These are phyloP conservation scores for Besnoitia besnoiti DNA, from an alignment of 169 alveolate genomes.

Conservation along the genomic window DNA sequence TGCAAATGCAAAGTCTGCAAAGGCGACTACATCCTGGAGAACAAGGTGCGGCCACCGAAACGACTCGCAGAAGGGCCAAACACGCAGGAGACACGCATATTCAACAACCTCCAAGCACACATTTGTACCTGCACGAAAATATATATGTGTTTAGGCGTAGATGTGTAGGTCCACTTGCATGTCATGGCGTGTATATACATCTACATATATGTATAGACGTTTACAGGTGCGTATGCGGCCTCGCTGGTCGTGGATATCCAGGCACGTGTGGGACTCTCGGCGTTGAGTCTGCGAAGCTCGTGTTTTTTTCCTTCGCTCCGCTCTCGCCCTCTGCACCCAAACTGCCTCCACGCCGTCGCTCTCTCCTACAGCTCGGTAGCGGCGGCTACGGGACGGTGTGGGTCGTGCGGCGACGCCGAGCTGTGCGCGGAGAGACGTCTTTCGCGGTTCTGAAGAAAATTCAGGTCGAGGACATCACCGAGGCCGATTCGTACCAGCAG, in stretches of 20 bases:
- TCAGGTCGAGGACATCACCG: conserved; percentile 49
- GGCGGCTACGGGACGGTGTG: conserved; percentile 70
- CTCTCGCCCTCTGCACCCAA: not conserved
- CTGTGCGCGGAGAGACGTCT: not conserved
- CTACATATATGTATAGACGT: not conserved
- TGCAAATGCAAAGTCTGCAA: conserved; percentile 61
- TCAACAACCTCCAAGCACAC: not conserved
- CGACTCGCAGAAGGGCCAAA: not conserved
- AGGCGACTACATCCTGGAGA: conserved; percentile 38
- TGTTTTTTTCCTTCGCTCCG: not conserved
- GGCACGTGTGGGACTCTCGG: not conserved
- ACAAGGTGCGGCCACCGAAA: conserved; percentile 20
- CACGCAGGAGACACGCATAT: not conserved
- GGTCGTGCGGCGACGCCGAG: conserved; percentile 1
- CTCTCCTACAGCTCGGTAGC: conserved; percentile 48
- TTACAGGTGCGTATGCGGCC: not conserved
- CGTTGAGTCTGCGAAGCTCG: not conserved
- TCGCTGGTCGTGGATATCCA: not conserved
- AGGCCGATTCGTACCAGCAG: conserved; percentile 49
- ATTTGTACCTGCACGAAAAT: too few relatives aligned
- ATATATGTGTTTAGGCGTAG: not conserved
- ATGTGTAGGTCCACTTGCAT: not conserved
- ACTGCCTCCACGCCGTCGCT: not conserved
- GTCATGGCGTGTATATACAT: not conserved
- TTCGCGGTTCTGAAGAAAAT: conserved; percentile 51